These are phyloP conservation scores for Sporothrix curviconia DNA, from an alignment of 2,329 filamentous ascomycete genomes.

Conservation along the genomic window DNA sequence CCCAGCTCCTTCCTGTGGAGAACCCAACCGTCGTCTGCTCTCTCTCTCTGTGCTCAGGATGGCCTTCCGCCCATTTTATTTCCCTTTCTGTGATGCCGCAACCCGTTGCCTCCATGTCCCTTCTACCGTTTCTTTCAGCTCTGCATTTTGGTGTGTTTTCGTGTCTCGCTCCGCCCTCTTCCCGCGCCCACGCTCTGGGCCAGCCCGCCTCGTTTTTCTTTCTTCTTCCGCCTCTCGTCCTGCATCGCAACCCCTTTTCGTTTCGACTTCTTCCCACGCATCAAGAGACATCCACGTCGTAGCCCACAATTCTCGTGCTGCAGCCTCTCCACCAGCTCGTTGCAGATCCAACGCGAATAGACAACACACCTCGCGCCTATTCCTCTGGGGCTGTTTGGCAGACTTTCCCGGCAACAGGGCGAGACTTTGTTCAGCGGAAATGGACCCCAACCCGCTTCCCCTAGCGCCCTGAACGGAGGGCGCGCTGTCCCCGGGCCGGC, in stretches of 20 bases:
- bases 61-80: neutral
- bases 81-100: too few relatives aligned
- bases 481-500: neutral
- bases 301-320: neutral
- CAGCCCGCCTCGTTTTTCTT: neutral
- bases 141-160: too few relatives aligned
- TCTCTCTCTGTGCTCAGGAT: neutral
- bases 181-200: neutral
- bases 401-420: neutral
- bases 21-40: too few relatives aligned
- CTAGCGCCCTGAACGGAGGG: constrained; percentile 6
- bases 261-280: neutral
- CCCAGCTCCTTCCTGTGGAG: too few relatives aligned
- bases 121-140: too few relatives aligned
- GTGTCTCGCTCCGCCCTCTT: too few relatives aligned
- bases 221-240: neutral
- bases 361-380: neutral
- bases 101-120: too few relatives aligned
- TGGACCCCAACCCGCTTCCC: constrained; percentile 4
- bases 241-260: neutral
- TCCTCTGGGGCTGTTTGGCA: neutral
- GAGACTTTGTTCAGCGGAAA: too few relatives aligned
- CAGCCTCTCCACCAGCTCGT: neutral
- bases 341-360: neutral
- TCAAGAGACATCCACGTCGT: constrained; percentile 7